Conservation (phyloP, 1,284 basidiomycete species). For the Apiotrichum akiyoshidainum region DNA sequence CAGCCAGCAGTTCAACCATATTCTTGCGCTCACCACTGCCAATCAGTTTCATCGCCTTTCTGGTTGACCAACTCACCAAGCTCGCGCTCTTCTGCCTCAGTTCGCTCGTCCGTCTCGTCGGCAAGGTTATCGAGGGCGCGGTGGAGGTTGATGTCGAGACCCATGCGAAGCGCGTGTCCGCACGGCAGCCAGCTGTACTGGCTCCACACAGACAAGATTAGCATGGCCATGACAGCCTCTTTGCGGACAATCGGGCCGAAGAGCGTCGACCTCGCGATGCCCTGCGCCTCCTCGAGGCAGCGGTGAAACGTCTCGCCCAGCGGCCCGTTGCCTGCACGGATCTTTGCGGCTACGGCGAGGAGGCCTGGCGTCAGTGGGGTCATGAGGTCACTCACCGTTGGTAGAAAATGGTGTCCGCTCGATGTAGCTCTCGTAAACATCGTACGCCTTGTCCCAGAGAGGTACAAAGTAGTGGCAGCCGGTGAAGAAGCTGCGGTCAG, state of each 20-base stretch:
- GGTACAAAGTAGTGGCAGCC: slow-evolving; percentile 94
- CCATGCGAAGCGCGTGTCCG: slow-evolving; percentile 85
- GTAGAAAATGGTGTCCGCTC: slow-evolving; percentile 85
- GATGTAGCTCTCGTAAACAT: slow-evolving; percentile 83
- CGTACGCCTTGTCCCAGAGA: slow-evolving; percentile 81
- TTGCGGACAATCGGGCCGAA: slow-evolving; percentile 89
- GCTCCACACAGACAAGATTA: slow-evolving; percentile 85
- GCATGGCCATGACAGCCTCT: slow-evolving; percentile 91
- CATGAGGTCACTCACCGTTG: slow-evolving; percentile 32
- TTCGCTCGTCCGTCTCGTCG: slow-evolving; percentile 58
- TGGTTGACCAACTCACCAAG: slow-evolving; percentile 71
- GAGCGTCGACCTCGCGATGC: slow-evolving; percentile 84
- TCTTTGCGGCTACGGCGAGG: slow-evolving; percentile 83
- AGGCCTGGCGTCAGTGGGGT: slow-evolving; percentile 51
- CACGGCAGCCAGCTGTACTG: slow-evolving; percentile 90
- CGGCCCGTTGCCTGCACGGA: slow-evolving; percentile 80
- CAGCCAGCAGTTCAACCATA: slow-evolving; percentile 83
- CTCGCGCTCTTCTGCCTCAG: slow-evolving; percentile 79
- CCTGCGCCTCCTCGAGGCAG: slow-evolving; percentile 87
- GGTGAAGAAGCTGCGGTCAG: slow-evolving; percentile 72
- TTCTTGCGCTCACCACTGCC: slow-evolving; percentile 79
- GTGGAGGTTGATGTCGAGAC: slow-evolving; percentile 85
- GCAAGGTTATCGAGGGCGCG: slow-evolving; percentile 86
- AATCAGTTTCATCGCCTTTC: slow-evolving; percentile 18
- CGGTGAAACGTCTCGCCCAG: slow-evolving; percentile 80